Evolutionary conservation across 2,329 filamentous ascomycete species (phyloP), one percentile per base, ranked within the genome.

Genomic region (Parascedosporium putredinis): DNA sequence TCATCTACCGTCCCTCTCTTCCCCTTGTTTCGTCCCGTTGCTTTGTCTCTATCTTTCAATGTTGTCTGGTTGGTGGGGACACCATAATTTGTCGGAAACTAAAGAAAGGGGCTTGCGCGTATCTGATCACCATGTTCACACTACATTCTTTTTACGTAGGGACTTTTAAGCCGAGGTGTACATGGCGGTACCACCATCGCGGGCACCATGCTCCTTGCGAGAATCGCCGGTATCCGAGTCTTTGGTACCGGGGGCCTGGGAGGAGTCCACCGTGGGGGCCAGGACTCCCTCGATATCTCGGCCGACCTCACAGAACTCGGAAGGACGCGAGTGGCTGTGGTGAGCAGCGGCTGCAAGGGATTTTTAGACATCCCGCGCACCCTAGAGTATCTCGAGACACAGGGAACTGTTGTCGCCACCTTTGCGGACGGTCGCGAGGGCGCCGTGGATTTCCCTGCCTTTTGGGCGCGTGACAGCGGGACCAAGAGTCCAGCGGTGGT

Each of bases 181-280:
- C 85, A 94, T 64, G 93, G 90, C 24, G 93, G 91, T 8, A 98
- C 93, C 2, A 98, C 93, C 2, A 86, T 98, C 50, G 81, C 91
- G 4, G 90, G 86, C 1, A 98, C 93, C 3, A 96, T 95, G 86
- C 67, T 96, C 33, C 78, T 98, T 25, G 88, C 93, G 42, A 76
- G 86, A 54, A 71, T 90, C 52, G 91, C 89, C 24, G 90, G 90
- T 8, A 95, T 98, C 62, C 84, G 83, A 55, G 79, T 98, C 46
- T 96, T 98, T 66, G 93, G 89, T 23, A 98, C 93, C 5, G 93
- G 93, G 43, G 93, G 93, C 10, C 79, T 98, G 4, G 91, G 93
- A 50, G 93, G 93, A 52, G 93, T 98, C 22, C 93, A 98, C 65
- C 82, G 90, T 42, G 90, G 88, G 49, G 93, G 83, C 45, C 84